Percentiles rank a stretch among this genome's conserved stretches.
Conservation (phyloP, 108 stramenopile species). For the Chaetoceros muelleri region DNA sequence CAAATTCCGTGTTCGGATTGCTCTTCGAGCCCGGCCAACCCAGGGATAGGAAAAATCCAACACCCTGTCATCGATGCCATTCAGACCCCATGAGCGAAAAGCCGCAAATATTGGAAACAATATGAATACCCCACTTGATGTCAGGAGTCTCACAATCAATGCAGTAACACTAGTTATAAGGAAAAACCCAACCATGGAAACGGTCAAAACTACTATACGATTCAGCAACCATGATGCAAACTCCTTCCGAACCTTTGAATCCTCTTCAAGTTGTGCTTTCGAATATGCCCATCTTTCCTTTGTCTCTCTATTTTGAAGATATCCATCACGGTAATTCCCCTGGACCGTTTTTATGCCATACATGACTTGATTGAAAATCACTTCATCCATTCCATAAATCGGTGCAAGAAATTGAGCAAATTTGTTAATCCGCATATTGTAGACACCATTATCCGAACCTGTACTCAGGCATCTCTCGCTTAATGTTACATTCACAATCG, state of each 20-base stretch:
- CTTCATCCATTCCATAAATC: conserved; percentile 51
- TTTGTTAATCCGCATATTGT: background rate
- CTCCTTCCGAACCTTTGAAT: conserved; percentile 13
- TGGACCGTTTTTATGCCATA: conserved; percentile 31
- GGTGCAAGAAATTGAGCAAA: conserved; percentile 28
- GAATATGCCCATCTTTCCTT: conserved; percentile 46
- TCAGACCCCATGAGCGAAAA: conserved; percentile 33
- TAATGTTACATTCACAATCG: conserved; percentile 33
- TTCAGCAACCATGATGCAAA: conserved; percentile 12
- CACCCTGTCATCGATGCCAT: conserved; percentile 40
- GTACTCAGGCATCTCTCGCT: conserved; percentile 37
- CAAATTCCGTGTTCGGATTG: conserved; percentile 20
- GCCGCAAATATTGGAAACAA: conserved; percentile 50
- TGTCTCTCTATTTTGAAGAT: conserved; percentile 26
- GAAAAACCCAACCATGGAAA: conserved; percentile 45
- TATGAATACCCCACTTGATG: conserved; percentile 48
- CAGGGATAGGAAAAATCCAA: conserved; percentile 52
- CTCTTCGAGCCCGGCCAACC: conserved; percentile 36
- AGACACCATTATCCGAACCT: conserved; percentile 25
- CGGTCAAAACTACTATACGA: conserved; percentile 19
- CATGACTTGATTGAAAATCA: conserved; percentile 59
- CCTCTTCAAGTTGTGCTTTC: conserved; percentile 20
- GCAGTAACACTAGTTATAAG: conserved; percentile 52
- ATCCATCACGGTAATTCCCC: conserved; percentile 16
- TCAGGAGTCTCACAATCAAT: conserved; percentile 54